Evolutionary conservation across 495 filamentous ascomycete species (phyloP).

Genomic region (Talaromyces thailandensis): DNA sequence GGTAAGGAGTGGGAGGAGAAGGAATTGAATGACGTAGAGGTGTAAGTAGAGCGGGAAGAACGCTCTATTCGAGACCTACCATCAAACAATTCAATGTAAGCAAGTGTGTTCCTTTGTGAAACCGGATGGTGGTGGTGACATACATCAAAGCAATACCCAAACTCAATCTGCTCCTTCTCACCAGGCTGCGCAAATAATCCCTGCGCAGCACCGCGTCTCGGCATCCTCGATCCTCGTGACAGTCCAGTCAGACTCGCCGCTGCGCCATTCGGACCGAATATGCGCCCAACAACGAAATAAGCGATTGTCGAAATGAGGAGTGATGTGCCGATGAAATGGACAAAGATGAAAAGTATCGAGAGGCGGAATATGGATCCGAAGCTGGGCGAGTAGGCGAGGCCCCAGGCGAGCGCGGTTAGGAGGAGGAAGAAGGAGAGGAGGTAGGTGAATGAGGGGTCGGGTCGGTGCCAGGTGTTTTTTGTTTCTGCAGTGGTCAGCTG

Average conservation of each 20-base stretch:
- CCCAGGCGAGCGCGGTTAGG: slow-evolving; percentile 66
- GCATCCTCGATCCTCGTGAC: slow-evolving; percentile 32
- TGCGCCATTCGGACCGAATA: slow-evolving; percentile 48
- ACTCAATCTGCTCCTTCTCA: slow-evolving; percentile 54
- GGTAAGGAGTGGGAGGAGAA: slow-evolving; percentile 53
- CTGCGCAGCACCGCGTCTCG: slow-evolving; percentile 40
- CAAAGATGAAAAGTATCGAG: slow-evolving; percentile 53
- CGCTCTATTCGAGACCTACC: slow-evolving; percentile 55
- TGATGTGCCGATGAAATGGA: slow-evolving; percentile 57
- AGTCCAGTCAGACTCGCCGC: slow-evolving; percentile 31
- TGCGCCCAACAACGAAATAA: slow-evolving; percentile 55
- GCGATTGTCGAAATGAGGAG: slow-evolving; percentile 51
- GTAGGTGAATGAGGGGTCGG: slow-evolving; percentile 71
- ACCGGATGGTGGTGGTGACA: slow-evolving; percentile 12
- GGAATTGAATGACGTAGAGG: slow-evolving; percentile 64
- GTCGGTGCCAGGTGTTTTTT: slow-evolving; percentile 69
- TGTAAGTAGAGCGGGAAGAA: slow-evolving; percentile 70
- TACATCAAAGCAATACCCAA: slow-evolving; percentile 75
- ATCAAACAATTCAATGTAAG: neutral
- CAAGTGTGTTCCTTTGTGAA: too few species aligned
- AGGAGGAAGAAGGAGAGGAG: slow-evolving; percentile 67
- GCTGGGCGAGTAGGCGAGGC: slow-evolving; percentile 54
- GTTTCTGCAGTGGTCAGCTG: slow-evolving; percentile 43
- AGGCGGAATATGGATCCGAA: slow-evolving; percentile 50
- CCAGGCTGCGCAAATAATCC: slow-evolving; percentile 50